phyloP scores from a whole-genome alignment of 2,329 filamentous ascomycete genomes.

The Harringtonia lauricola region DNA sequence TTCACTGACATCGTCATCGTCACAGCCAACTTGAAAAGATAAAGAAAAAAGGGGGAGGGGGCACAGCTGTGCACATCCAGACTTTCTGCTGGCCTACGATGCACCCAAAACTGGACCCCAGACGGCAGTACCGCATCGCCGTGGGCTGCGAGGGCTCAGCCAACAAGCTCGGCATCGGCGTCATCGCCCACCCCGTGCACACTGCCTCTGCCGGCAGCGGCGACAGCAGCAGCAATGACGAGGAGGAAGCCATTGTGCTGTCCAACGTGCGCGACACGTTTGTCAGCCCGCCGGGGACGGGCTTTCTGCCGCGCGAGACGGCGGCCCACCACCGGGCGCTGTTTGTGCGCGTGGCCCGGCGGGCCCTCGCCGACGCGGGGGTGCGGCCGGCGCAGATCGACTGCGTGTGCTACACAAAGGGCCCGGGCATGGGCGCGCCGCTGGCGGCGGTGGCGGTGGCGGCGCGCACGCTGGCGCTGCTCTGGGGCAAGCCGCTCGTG shows the following conservation, averaged over 20 bases:
- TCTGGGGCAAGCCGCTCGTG: slow-evolving; percentile 84
- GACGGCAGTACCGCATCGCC: slow-evolving; percentile 35
- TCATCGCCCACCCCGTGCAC: slow-evolving; percentile 62
- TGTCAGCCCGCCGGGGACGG: slow-evolving; percentile 79
- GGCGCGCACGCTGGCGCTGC: slow-evolving; percentile 66
- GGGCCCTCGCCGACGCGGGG: slow-evolving; percentile 61
- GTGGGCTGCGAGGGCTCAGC: slow-evolving; percentile 76
- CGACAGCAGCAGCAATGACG: slow-evolving; percentile 14
- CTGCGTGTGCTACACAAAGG: slow-evolving; percentile 92
- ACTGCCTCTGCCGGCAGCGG: slow-evolving; percentile 16
- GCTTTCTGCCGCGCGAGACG: slow-evolving; percentile 94
- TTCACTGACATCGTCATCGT: too few species aligned
- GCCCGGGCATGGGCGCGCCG: slow-evolving; percentile 93
- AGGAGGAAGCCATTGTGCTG: slow-evolving; percentile 55
- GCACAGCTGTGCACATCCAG: too few species aligned
- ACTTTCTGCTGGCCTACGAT: too few species aligned
- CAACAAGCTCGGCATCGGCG: slow-evolving; percentile 92
- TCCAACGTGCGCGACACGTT: slow-evolving; percentile 94
- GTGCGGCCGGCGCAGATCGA: slow-evolving; percentile 57
- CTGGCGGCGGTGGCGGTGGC: slow-evolving; percentile 64
- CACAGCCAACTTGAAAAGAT: too few species aligned
- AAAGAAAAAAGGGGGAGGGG: too few species aligned
- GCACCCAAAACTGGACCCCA: slow-evolving; percentile 7
- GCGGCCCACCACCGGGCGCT: slow-evolving; percentile 81
- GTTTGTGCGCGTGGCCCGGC: slow-evolving; percentile 72